These are phyloP conservation scores for Rhodocollybia butyracea DNA, from an alignment of 768 basidiomycete species.

Conservation along the genomic window DNA sequence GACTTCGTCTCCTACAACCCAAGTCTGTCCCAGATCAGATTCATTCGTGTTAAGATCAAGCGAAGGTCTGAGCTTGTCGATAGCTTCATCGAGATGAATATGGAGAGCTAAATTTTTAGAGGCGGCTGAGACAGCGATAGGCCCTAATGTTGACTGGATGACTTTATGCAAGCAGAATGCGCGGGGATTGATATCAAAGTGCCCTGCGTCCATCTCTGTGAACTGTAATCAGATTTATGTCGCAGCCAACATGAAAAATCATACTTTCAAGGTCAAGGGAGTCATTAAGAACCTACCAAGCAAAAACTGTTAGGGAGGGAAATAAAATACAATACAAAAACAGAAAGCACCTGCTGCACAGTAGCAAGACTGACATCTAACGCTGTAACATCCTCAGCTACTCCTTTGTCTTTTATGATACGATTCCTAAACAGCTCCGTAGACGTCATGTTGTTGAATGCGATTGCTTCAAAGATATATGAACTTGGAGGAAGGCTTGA, in stretches of 20 bases:
- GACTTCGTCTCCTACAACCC: constrained; percentile 41
- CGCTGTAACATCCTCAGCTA: constrained; percentile 34
- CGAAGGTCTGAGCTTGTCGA: constrained; percentile 24
- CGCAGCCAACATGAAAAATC: neutral
- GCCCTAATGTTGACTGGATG: constrained; percentile 23
- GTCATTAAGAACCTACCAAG: constrained; percentile 34
- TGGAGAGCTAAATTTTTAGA: constrained; percentile 25
- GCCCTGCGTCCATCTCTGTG: constrained; percentile 34
- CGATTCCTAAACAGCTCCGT: neutral
- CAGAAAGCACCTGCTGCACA: constrained; percentile 25
- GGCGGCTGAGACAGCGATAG: constrained; percentile 18
- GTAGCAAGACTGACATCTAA: constrained; percentile 32
- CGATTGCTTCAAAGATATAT: neutral
- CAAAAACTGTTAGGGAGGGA: neutral
- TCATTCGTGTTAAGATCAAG: neutral
- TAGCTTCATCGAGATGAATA: constrained; percentile 31
- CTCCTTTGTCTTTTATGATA: constrained; percentile 18
- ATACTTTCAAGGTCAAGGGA: constrained; percentile 29
- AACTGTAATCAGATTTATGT: neutral
- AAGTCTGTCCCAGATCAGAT: constrained; percentile 9
- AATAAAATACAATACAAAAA: neutral
- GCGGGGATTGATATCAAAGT: constrained; percentile 25
- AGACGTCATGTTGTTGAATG: neutral
- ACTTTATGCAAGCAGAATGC: constrained; percentile 34
- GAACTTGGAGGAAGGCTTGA: neutral